phyloP scores from a whole-genome alignment of 2,329 filamentous ascomycete species.

The Penicillium sp. region DNA sequence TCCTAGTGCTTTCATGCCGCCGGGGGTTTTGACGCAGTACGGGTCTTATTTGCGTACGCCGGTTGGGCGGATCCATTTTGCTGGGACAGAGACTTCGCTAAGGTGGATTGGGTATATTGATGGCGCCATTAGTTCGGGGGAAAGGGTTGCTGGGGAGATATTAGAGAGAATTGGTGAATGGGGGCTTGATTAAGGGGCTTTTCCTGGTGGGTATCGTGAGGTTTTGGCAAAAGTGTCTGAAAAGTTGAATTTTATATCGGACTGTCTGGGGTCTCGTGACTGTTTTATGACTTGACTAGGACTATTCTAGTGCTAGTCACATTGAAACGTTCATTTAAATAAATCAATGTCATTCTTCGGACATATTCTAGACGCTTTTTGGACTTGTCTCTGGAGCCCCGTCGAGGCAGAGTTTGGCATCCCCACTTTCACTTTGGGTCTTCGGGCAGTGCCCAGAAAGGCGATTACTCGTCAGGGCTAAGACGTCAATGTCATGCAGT shows the following conservation, averaged over 20 bases:
- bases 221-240: background rate
- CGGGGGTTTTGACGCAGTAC: conserved; percentile 20
- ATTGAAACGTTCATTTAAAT: background rate
- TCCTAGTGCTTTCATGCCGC: conserved; percentile 22
- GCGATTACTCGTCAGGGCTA: background rate
- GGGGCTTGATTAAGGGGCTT: background rate
- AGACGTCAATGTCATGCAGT: background rate
- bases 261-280: too few species aligned
- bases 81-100: conserved; percentile 23
- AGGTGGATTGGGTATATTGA: conserved; percentile 30
- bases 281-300: background rate
- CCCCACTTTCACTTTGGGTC: background rate
- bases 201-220: background rate
- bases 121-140: conserved; percentile 25
- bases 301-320: too few species aligned
- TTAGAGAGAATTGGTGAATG: background rate
- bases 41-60: conserved; percentile 15
- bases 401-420: background rate
- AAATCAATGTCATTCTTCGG: background rate
- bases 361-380: background rate
- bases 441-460: background rate
- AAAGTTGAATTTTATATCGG: background rate
- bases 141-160: conserved; percentile 14
- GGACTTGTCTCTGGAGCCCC: background rate
- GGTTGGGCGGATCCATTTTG: conserved; percentile 22